Evolutionary conservation across 306 rosid species (phyloP).

Genomic region (Begonia loranthoides): DNA sequence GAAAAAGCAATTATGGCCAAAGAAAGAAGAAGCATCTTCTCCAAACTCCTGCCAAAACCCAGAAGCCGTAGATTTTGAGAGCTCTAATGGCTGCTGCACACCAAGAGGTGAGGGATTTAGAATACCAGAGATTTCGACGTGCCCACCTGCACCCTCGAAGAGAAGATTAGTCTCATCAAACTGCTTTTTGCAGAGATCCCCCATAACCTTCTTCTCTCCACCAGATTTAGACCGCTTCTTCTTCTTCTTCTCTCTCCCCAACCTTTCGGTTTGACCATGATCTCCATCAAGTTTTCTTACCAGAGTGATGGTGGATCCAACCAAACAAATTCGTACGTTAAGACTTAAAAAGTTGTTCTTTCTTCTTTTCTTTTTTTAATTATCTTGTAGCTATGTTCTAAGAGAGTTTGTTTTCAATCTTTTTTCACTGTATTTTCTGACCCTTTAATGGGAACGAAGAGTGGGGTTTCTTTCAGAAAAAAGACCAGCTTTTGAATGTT

Average conservation of each 20-base stretch:
- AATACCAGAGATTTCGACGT: slow-evolving; percentile 69
- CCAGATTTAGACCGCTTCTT: slow-evolving; percentile 90
- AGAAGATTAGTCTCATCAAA: slow-evolving; percentile 33
- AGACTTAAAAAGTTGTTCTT: too few relatives aligned
- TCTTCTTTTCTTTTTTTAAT: too few relatives aligned
- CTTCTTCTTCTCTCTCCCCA: slow-evolving; percentile 20
- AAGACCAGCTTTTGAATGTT: too few relatives aligned
- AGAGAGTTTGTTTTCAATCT: too few relatives aligned
- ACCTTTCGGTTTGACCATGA: too few relatives aligned
- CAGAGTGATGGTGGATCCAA: too few relatives aligned
- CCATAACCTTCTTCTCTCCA: slow-evolving; percentile 70
- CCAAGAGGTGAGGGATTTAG: slow-evolving; percentile 65
- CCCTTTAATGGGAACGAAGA: too few relatives aligned
- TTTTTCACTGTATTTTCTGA: too few relatives aligned
- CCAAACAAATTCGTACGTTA: too few relatives aligned
- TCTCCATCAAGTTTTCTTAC: too few relatives aligned
- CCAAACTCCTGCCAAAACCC: slow-evolving; percentile 15
- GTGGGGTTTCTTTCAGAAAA: too few relatives aligned
- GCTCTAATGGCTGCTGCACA: slow-evolving; percentile 45
- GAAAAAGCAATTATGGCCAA: slow-evolving; percentile 7
- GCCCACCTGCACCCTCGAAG: slow-evolving; percentile 93
- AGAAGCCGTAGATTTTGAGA: slow-evolving; percentile 22
- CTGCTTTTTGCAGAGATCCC: slow-evolving; percentile 33
- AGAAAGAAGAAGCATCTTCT: slow-evolving; percentile 1
- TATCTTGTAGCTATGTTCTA: too few relatives aligned